Evolutionary conservation across 805 yeast species (phyloP).

Genomic region (Wickerhamiella musiphila): DNA sequence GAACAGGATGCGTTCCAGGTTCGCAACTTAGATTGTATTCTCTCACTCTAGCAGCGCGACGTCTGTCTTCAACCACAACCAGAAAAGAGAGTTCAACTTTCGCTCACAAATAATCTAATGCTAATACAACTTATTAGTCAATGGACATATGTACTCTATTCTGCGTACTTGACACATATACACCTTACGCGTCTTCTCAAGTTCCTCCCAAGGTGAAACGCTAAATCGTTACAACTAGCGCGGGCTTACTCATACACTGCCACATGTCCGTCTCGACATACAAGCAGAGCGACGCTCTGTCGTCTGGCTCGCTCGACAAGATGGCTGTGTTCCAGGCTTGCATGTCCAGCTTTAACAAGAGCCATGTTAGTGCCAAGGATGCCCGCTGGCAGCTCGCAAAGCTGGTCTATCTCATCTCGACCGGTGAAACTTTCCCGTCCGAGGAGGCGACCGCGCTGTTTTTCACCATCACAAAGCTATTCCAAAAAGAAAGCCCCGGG

Average conservation of each 20-base stretch:
- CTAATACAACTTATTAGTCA: not conserved
- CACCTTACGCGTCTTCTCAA: too few species aligned
- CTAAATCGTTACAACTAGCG: too few species aligned
- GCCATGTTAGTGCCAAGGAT: conserved; percentile 74
- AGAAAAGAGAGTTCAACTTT: too few species aligned
- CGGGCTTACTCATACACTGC: not conserved
- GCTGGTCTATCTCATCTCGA: conserved; percentile 61
- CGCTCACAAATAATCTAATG: too few species aligned
- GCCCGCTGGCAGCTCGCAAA: conserved; percentile 73
- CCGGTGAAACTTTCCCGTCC: conserved; percentile 75
- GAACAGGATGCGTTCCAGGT: too few species aligned
- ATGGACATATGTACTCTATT: not conserved
- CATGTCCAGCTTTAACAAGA: conserved; percentile 76
- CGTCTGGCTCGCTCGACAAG: conserved; percentile 67
- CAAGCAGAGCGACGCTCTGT: conserved; percentile 68
- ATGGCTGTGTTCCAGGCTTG: conserved; percentile 97
- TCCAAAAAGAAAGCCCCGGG: conserved; percentile 75
- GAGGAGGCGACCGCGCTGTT: conserved; percentile 85
- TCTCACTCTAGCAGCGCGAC: too few species aligned
- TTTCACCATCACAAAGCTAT: conserved; percentile 83
- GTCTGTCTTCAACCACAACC: too few species aligned
- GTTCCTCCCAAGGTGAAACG: too few species aligned
- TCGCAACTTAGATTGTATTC: too few species aligned
- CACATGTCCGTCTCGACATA: conserved; percentile 67
- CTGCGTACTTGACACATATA: too few species aligned